Conservation (phyloP, 441 rosid species). For the Populus trichocarpa region DNA sequence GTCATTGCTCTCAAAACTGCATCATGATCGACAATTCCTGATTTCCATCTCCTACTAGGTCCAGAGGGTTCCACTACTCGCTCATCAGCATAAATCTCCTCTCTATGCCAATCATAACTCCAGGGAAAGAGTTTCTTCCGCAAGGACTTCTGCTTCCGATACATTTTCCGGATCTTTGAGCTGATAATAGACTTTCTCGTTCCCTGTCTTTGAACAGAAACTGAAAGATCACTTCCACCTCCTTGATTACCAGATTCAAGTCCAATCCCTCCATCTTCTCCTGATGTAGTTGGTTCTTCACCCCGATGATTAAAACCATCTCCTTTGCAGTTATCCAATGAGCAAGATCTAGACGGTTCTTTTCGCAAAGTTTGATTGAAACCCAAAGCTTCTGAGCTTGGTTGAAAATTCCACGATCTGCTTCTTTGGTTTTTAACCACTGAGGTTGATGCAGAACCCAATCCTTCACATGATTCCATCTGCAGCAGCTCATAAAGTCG, state of each 20-base stretch:
- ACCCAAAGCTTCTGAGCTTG: constrained; percentile 25
- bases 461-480: constrained; percentile 58
- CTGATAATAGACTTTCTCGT: constrained; percentile 51
- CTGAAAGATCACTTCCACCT: constrained; percentile 32
- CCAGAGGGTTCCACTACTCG: too few species aligned
- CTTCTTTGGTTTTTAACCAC: constrained; percentile 27
- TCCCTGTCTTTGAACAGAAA: constrained; percentile 44
- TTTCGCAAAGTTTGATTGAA: constrained; percentile 22
- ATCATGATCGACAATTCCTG: too few species aligned
- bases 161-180: constrained; percentile 33
- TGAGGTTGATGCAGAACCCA: constrained; percentile 26
- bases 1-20: too few species aligned
- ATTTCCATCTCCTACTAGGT: too few species aligned
- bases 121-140: too few species aligned
- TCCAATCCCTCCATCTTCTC: constrained; percentile 53
- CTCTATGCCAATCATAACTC: too few species aligned
- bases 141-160: too few species aligned
- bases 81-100: too few species aligned
- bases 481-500: constrained; percentile 88
- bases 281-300: constrained; percentile 75
- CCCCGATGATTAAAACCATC: constrained; percentile 35
- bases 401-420: constrained; percentile 29
- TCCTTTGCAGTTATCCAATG: constrained; percentile 31
- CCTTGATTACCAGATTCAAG: constrained; percentile 32
- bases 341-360: constrained; percentile 28